phyloP scores from a whole-genome alignment of 495 filamentous ascomycete genomes.

The Tetracladium marchalianum region DNA sequence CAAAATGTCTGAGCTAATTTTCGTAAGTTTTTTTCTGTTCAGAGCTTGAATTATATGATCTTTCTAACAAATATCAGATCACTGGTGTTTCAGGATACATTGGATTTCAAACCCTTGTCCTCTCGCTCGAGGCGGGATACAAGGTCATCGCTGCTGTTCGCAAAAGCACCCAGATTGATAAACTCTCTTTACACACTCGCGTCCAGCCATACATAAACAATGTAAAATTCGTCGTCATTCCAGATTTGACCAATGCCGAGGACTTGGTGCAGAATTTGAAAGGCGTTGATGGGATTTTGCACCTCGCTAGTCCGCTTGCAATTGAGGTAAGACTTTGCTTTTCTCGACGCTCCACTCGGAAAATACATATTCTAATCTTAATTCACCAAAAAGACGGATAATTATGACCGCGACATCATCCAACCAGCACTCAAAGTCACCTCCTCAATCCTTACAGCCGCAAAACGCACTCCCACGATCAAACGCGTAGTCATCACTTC shows the following conservation, averaged over 20 bases:
- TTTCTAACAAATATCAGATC: slow-evolving; percentile 14
- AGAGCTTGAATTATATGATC: no score
- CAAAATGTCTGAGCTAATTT: no score
- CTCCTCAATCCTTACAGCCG: slow-evolving; percentile 26
- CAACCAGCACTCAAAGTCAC: slow-evolving; percentile 27
- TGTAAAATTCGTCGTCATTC: slow-evolving; percentile 32
- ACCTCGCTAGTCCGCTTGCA: slow-evolving; percentile 31
- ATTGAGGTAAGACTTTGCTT: not conserved
- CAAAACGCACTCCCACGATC: slow-evolving; percentile 19
- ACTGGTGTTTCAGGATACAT: slow-evolving; percentile 15
- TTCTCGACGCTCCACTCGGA: not conserved
- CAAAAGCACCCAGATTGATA: slow-evolving; percentile 19
- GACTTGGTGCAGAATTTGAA: slow-evolving; percentile 34
- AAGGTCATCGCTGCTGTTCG: slow-evolving; percentile 34
- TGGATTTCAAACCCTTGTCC: slow-evolving; percentile 20
- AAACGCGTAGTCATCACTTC: slow-evolving; percentile 31
- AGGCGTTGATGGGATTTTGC: slow-evolving; percentile 9
- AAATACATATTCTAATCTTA: no score
- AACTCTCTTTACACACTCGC: slow-evolving; percentile 5
- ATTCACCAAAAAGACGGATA: slow-evolving; percentile 1
- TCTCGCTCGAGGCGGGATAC: slow-evolving; percentile 24
- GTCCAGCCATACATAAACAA: slow-evolving; percentile 18
- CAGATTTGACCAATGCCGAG: slow-evolving; percentile 29
- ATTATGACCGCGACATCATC: slow-evolving; percentile 18
- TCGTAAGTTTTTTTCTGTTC: no score